Percentiles rank a stretch among this genome's conserved stretches.
These are phyloP conservation scores for Fabrea salina DNA, from an alignment of 169 alveolate species.

Conservation along the genomic window DNA sequence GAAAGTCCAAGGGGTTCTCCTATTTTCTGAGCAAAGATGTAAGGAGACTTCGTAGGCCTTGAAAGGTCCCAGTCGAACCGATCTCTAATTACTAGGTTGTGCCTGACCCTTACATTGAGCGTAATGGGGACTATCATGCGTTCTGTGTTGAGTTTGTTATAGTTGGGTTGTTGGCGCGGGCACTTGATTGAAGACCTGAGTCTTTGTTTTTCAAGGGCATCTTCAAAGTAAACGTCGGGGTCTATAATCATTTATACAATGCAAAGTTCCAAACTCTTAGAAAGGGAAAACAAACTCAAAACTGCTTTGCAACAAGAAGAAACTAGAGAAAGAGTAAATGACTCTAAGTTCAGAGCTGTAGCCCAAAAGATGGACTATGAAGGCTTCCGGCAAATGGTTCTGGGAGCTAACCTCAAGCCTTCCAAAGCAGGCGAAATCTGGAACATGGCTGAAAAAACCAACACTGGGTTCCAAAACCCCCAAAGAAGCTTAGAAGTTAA, in stretches of 20 bases:
- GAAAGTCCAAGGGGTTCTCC: not conserved
- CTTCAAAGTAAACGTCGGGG: conserved; percentile 34
- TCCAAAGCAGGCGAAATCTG: conserved; percentile 59
- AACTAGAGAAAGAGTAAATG: conserved; percentile 60
- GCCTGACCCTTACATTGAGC: conserved; percentile 12
- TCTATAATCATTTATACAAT: conserved; percentile 34
- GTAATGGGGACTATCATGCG: conserved; percentile 29
- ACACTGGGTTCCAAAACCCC: not conserved
- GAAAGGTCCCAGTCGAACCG: conserved; percentile 32
- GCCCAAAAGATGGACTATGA: conserved; percentile 73
- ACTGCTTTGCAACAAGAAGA: conserved; percentile 58
- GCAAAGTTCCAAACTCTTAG: too few species aligned
- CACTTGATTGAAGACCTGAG: not conserved
- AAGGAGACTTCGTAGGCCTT: not conserved
- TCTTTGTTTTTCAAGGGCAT: conserved; percentile 14
- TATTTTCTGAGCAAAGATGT: conserved; percentile 6
- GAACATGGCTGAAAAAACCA: conserved; percentile 38
- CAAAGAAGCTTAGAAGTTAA: not conserved
- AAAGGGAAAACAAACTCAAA: conserved; percentile 43
- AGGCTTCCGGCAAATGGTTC: conserved; percentile 73
- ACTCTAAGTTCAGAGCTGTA: conserved; percentile 71
- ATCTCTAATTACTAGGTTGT: conserved; percentile 22
- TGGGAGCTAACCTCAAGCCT: conserved; percentile 74
- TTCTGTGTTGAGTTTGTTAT: conserved; percentile 21
- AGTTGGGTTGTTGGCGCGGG: conserved; percentile 31